Evolutionary conservation across 106 monocot genomes (phyloP).

Genomic region (Phalaenopsis equestris): DNA sequence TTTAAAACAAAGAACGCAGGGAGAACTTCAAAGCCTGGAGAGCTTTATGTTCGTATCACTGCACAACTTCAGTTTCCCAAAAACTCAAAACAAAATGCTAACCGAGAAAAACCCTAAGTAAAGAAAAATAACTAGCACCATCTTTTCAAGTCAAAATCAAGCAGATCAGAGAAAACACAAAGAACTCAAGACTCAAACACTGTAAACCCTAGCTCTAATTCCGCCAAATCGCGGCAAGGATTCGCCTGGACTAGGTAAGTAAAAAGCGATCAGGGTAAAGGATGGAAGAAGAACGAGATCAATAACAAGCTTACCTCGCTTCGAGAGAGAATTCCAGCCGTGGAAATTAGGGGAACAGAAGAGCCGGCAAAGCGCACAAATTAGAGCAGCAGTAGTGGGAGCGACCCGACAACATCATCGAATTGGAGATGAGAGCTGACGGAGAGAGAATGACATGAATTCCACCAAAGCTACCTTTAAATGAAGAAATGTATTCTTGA

Average conservation of each 20-base stretch:
- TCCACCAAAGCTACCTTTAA: neutral
- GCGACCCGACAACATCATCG: constrained; percentile 22
- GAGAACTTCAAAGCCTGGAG: neutral
- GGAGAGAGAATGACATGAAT: neutral
- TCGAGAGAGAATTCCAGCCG: neutral
- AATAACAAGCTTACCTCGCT: neutral
- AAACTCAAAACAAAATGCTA: neutral
- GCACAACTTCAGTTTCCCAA: neutral
- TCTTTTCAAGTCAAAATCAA: neutral
- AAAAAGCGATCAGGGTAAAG: neutral
- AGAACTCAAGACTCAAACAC: neutral
- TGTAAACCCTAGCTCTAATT: neutral
- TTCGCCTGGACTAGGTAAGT: neutral
- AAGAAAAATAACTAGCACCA: neutral
- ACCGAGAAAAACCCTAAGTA: neutral
- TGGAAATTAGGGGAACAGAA: constrained; percentile 5
- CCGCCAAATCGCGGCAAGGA: neutral
- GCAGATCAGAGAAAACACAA: neutral
- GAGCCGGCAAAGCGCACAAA: neutral
- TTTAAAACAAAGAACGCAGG: neutral
- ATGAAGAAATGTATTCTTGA: neutral
- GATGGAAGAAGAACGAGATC: neutral
- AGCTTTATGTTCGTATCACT: neutral
- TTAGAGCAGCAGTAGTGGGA: neutral
- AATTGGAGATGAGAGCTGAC: no score